Conservation (phyloP, 1,284 basidiomycete species). For the Austroboletus rostrupii region DNA sequence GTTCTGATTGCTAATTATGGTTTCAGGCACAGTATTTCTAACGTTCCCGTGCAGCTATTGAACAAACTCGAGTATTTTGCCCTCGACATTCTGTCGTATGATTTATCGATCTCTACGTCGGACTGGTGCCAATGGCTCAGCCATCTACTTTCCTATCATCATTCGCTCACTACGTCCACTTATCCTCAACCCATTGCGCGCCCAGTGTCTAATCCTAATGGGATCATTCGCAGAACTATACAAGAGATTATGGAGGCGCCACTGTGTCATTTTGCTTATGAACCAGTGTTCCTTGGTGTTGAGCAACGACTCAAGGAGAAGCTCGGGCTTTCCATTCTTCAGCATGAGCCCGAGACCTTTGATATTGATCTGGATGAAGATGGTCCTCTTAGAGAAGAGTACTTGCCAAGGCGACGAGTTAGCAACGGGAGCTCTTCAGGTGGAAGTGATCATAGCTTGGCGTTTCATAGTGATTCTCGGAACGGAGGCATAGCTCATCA, state of each 20-base stretch:
- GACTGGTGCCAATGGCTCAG: constrained; percentile 70
- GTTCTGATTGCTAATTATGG: constrained; percentile 4
- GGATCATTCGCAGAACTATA: constrained; percentile 62
- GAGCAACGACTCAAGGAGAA: constrained; percentile 57
- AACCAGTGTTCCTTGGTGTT: constrained; percentile 67
- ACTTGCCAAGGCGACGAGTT: constrained; percentile 64
- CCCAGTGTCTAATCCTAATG: constrained; percentile 64
- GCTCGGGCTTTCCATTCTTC: constrained; percentile 39
- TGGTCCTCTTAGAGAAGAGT: constrained; percentile 74
- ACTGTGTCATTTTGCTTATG: constrained; percentile 34
- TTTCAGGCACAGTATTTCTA: constrained; percentile 72
- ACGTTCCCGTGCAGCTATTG: constrained; percentile 61
- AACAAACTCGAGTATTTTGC: constrained; percentile 69
- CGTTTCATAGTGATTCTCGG: constrained; percentile 1
- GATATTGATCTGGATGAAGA: constrained; percentile 79
- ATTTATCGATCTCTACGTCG: constrained; percentile 58
- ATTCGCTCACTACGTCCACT: constrained; percentile 51
- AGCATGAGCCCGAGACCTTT: constrained; percentile 41
- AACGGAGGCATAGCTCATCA: constrained; percentile 5
- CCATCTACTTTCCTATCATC: constrained; percentile 60
- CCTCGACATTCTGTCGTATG: constrained; percentile 63
- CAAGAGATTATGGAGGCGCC: constrained; percentile 61
- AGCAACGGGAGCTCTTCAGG: constrained; percentile 15
- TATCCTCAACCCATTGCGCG: constrained; percentile 75
- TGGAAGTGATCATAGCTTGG: constrained; percentile 1